Percentiles rank a stretch among this genome's conserved stretches.
Evolutionary conservation across 305 asterid genomes (phyloP).

Genomic region (Fraxinus greggii): DNA sequence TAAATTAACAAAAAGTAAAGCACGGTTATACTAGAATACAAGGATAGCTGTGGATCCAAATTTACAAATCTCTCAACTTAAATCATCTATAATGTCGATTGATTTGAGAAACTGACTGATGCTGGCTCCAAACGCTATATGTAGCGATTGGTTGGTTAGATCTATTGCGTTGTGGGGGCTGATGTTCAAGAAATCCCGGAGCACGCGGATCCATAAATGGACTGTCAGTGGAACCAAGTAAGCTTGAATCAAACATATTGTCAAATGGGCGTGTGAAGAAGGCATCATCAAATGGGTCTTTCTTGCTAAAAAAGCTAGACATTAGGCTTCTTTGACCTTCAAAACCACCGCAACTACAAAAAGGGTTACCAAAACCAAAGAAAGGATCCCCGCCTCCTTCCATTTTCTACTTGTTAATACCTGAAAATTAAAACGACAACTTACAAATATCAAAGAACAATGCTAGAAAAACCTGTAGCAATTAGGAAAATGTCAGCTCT

Average conservation of each 20-base stretch:
- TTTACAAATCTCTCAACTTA: too few species aligned
- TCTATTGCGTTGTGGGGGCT: slow-evolving; percentile 39
- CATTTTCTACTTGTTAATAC: slow-evolving; percentile 31
- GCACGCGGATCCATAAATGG: slow-evolving; percentile 33
- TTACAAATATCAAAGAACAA: neutral
- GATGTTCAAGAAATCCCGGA: slow-evolving; percentile 39
- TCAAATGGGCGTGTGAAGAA: slow-evolving; percentile 74
- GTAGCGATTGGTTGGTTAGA: slow-evolving; percentile 52
- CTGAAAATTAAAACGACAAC: slow-evolving; percentile 16
- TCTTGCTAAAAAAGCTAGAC: slow-evolving; percentile 64
- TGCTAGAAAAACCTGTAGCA: neutral
- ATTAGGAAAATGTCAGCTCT: neutral
- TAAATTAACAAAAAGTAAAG: too few species aligned
- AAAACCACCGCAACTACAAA: slow-evolving; percentile 45
- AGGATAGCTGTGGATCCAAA: too few species aligned
- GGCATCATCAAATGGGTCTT: slow-evolving; percentile 89
- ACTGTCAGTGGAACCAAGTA: slow-evolving; percentile 46
- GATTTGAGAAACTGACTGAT: too few species aligned
- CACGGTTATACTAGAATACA: too few species aligned
- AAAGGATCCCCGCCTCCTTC: slow-evolving; percentile 59
- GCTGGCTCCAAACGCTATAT: too few species aligned
- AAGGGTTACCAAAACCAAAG: slow-evolving; percentile 23
- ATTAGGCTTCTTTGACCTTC: slow-evolving; percentile 54
- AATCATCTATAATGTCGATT: too few species aligned
- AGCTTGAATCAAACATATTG: slow-evolving; percentile 46